Percentiles rank a stretch among this genome's conserved stretches.
phyloP scores from a whole-genome alignment of 2,329 filamentous ascomycete genomes.

The Penicillium olsonii region DNA sequence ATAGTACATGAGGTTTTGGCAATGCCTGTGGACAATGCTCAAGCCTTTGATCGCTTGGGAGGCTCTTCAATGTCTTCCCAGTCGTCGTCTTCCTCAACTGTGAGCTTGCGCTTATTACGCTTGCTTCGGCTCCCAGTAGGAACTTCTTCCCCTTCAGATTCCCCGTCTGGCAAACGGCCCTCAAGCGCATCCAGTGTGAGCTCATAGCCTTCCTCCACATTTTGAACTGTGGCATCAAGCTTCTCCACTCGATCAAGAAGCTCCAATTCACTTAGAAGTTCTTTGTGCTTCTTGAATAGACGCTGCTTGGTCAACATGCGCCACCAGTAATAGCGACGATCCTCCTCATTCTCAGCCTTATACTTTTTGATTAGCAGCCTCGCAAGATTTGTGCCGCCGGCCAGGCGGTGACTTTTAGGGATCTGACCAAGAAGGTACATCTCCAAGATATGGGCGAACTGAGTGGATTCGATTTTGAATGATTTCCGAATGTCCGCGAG shows the following conservation, averaged over 20 bases:
- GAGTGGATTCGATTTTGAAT: conserved; percentile 61
- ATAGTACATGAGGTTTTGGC: conserved; percentile 6
- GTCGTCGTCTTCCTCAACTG: conserved; percentile 27
- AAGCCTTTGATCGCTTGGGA: conserved; percentile 38
- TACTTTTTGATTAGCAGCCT: conserved; percentile 51
- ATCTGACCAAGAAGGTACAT: conserved; percentile 64
- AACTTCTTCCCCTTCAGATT: conserved; percentile 14
- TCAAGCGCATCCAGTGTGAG: conserved; percentile 48
- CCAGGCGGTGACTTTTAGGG: conserved; percentile 49
- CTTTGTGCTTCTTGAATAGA: conserved; percentile 61
- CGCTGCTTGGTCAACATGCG: conserved; percentile 64
- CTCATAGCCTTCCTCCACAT: conserved; percentile 61
- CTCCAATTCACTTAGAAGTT: conserved; percentile 61
- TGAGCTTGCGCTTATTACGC: conserved; percentile 26
- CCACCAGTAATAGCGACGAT: conserved; percentile 67
- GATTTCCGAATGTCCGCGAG: conserved; percentile 53
- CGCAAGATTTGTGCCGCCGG: conserved; percentile 53
- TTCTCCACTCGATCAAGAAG: conserved; percentile 58
- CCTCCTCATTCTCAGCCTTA: conserved; percentile 53
- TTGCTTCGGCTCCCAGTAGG: conserved; percentile 11
- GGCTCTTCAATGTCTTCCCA: conserved; percentile 24
- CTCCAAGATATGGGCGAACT: conserved; percentile 64
- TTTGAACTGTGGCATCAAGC: conserved; percentile 59
- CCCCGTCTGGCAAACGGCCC: conserved; percentile 19
- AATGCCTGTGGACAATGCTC: background rate